Base-by-base conservation (phyloP, 73 alveolate genomes). In the Symbiodinium natans region DNA sequence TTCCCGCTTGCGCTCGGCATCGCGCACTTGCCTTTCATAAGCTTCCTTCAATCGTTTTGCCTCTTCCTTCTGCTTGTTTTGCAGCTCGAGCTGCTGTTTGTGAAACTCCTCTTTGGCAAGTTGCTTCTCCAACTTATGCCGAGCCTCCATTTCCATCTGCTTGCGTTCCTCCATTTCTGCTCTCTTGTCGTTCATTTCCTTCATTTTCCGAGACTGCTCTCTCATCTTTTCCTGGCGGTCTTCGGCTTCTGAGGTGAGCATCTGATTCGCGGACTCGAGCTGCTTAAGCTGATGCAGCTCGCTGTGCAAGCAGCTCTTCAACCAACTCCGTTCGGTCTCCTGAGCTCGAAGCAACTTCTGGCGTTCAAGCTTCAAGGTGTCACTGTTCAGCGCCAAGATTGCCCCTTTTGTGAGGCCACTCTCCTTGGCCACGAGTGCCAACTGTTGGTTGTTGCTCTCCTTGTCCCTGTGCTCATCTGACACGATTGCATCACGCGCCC, bases 61-160 rank as follows among this genome's bases (percentile, higher is more conserved):
- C 43, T 90, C 97, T 41, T 71, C 54, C 54, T 90, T 90, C 97
- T 85, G 77, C 97, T 73, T 90, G 74, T 42, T 84, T 31, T 90
- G 97, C 88, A 73, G 41, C 56, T 90, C 97, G 48, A 90, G 97
- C 87, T 90, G 97, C 77, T 90, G 97, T 40, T 52, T 41, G 97
- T 90, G 97, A 42, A 90, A 90, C 89, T 90, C 97, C 38, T 90
- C 97, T 85, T 90, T 90, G 46, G 97, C 97, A 41, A 90, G 97
- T 42, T 90, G 97, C 82, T 90, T 90, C 88, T 90, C 97, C 97
- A 90, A 71, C 97, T 90, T 90, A 46, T 68, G 89, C 40, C 97
- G 43, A 41, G 97, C 97, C 39, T 90, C 97, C 97, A 90, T 19
- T 87, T 68, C 97, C 97, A 90, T 23, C 40, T 90, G 97, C 41